Conservation (phyloP, 2,329 filamentous ascomycete genomes). For the Aspergillus bombycis region DNA sequence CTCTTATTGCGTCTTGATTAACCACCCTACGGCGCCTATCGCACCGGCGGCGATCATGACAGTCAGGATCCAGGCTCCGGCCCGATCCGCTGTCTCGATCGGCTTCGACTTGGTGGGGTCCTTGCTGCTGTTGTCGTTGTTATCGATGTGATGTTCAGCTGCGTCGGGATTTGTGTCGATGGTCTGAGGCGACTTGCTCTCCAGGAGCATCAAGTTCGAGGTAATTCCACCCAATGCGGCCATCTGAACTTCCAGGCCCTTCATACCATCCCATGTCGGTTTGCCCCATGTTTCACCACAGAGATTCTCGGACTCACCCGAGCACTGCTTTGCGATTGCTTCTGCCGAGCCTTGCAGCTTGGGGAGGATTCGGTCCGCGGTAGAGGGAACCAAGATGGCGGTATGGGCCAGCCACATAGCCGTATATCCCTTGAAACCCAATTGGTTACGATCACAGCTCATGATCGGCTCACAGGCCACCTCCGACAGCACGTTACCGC, state of each 20-base stretch:
- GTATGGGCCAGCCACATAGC: conserved; percentile 65
- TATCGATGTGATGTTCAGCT: conserved; percentile 9
- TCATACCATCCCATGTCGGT: conserved; percentile 3
- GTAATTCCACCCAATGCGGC: conserved; percentile 12
- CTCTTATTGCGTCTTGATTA: conserved; percentile 10
- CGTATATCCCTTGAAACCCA: conserved; percentile 70
- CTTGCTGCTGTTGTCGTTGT: background rate
- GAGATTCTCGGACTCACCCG: conserved; percentile 40
- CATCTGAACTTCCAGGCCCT: conserved; percentile 13
- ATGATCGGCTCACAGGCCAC: conserved; percentile 62
- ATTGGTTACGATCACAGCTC: conserved; percentile 70
- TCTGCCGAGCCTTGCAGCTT: conserved; percentile 60
- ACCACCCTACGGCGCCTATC: conserved; percentile 10
- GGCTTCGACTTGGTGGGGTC: conserved; percentile 3
- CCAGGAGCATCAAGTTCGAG: conserved; percentile 9
- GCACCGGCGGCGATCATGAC: conserved; percentile 5
- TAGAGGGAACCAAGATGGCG: conserved; percentile 64
- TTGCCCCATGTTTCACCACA: conserved; percentile 10
- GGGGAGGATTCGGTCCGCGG: conserved; percentile 57
- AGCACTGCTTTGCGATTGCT: conserved; percentile 65
- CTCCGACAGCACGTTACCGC: conserved; percentile 65
- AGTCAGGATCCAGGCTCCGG: conserved; percentile 13
- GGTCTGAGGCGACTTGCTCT: conserved; percentile 3
- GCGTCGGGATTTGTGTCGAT: conserved; percentile 9
- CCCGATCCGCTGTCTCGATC: conserved; percentile 9